Base-by-base conservation (phyloP, 1,284 basidiomycete species). In the Erythrobasidium hasegawianum region DNA sequence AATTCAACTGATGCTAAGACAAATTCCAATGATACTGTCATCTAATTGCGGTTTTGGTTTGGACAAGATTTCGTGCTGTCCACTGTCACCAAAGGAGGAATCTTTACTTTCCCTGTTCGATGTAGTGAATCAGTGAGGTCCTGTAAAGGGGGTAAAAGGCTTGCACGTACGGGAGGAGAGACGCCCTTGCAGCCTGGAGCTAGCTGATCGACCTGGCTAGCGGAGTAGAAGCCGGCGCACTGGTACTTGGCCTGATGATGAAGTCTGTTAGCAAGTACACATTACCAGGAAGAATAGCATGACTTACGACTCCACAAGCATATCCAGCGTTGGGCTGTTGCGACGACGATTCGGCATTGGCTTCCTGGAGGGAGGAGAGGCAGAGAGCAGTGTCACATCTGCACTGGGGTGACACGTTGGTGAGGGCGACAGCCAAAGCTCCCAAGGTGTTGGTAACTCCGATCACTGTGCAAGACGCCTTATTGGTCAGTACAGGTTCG, bases 211-310 rank as follows among this genome's bases (percentile, higher is more conserved):
- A 47, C 45, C 45, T 47, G 45, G 45, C 45, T 47, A 4, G 5
- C 45, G 8, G 45, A 47, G 45, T 47, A 47, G 45, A 47, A 47
- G 45, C 45, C 45, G 14, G 45, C 45, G 45, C 45, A 47, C n/a
- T n/a, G 22, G 45, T 47, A 47, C 45, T 47, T 47, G 45, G 45
- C 45, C 45, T 47, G 45, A 7, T 8, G n/a, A 41, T 11, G 45
- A 24, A 47, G 45, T 4, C 7, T 4, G 11, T 33, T 33, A 33
- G 33, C 33, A 11, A 33, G 5, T 4, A 4, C 33, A 33, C 33
- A 33, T 4, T 4, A 11, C 5, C 33, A 11, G 33, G 33, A 33
- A 4, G 33, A 5, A 11, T 33, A 11, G 11, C 11, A 33, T 4
- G 11, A 33, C 33, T 4, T 33, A 33, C 33, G 33, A 33, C 33